phyloP scores from a whole-genome alignment of 2,329 filamentous ascomycete species.

The Didymella arachidicola region DNA sequence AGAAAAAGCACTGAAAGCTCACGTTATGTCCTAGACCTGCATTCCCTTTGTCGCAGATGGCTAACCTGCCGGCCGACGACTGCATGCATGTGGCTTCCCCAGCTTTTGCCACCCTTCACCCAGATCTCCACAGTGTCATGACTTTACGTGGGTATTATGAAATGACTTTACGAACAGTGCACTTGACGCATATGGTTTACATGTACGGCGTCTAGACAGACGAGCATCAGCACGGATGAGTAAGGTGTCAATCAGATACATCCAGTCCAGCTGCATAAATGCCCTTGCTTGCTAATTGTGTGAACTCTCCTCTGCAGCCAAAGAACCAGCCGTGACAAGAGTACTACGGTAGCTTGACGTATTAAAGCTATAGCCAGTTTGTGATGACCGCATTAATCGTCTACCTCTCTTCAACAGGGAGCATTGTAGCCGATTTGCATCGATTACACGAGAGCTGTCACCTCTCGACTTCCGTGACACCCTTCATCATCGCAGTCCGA shows the following conservation, averaged over 20 bases:
- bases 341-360: not conserved
- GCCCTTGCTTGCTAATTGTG: not conserved
- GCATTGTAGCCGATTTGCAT: not conserved
- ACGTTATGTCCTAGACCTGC: not conserved
- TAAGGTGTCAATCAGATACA: not conserved
- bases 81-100: not conserved
- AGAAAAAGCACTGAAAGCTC: slow-evolving; percentile 14
- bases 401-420: not conserved
- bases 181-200: slow-evolving; percentile 3
- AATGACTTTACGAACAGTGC: slow-evolving; percentile 4
- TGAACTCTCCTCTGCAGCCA: not conserved
- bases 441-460: not conserved
- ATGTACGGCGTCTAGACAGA: slow-evolving; percentile 3
- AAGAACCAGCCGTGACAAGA: not conserved
- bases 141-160: not conserved
- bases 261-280: not conserved
- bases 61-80: not conserved
- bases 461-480: not conserved
- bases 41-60: not conserved
- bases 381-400: not conserved
- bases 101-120: too few relatives aligned
- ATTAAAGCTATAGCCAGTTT: not conserved
- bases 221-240: slow-evolving; percentile 14
- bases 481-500: not conserved
- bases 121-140: not conserved